These are phyloP conservation scores for Phylloporus sp. DNA, from an alignment of 768 basidiomycete genomes.

Conservation along the genomic window DNA sequence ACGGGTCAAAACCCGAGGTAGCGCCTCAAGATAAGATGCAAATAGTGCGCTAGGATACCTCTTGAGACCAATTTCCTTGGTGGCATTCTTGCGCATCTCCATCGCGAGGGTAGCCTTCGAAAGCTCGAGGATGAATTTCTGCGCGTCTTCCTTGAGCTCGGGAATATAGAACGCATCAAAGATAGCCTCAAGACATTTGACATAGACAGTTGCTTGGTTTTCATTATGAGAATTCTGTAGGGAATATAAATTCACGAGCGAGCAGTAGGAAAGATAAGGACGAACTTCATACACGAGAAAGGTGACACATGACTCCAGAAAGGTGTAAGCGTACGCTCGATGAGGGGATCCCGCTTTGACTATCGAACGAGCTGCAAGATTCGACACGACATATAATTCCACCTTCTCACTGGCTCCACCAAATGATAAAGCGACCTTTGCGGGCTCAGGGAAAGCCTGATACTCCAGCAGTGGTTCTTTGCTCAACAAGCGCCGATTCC, in stretches of 20 bases:
- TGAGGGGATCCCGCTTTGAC: constrained; percentile 40
- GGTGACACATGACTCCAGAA: constrained; percentile 68
- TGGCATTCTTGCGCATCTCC: constrained; percentile 63
- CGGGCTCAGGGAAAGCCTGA: constrained; percentile 63
- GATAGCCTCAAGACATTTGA: constrained; percentile 66
- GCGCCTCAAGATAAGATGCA: constrained; percentile 72
- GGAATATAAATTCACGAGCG: constrained; percentile 5
- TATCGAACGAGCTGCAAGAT: constrained; percentile 63
- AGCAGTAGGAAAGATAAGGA: not conserved
- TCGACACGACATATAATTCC: constrained; percentile 61
- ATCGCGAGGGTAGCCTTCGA: constrained; percentile 67
- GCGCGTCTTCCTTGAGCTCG: constrained; percentile 68
- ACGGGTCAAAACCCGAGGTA: constrained; percentile 72
- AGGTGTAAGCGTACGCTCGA: constrained; percentile 58
- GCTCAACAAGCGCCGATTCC: constrained; percentile 83
- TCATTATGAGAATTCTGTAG: constrained; percentile 65
- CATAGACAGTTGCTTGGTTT: constrained; percentile 72
- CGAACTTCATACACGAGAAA: constrained; percentile 72
- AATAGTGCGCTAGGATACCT: constrained; percentile 56
- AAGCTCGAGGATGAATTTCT: constrained; percentile 64
- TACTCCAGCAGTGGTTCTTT: constrained; percentile 77
- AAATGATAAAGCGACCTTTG: constrained; percentile 72
- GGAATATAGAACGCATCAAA: constrained; percentile 71
- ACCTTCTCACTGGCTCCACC: constrained; percentile 60
- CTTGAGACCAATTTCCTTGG: constrained; percentile 50